Evolutionary conservation across 306 rosid genomes (phyloP).

Genomic region (Lagenaria siceraria): DNA sequence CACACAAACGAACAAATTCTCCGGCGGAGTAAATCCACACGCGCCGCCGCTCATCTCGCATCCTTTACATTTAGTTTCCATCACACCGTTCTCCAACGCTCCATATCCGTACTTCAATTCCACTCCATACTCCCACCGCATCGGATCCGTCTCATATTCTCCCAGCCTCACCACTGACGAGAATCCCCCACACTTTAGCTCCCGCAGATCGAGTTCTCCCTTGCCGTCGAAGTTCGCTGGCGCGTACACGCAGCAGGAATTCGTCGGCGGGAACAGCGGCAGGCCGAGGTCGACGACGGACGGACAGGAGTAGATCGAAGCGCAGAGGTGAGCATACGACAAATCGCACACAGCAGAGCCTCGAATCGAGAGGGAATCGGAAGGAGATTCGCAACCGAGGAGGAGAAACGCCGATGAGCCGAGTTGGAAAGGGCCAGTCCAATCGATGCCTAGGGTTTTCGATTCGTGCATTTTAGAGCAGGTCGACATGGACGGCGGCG

Average conservation of each 20-base stretch:
- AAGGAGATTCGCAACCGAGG: conserved; percentile 34
- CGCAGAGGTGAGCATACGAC: conserved; percentile 41
- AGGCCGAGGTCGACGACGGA: conserved; percentile 28
- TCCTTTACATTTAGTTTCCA: conserved; percentile 24
- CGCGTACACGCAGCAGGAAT: conserved; percentile 54
- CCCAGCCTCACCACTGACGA: conserved; percentile 38
- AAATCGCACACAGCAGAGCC: conserved; percentile 35
- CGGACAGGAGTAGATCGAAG: conserved; percentile 48
- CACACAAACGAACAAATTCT: conserved; percentile 37
- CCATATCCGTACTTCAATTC: conserved; percentile 31
- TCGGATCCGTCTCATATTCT: conserved; percentile 38
- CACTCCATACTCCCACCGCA: conserved; percentile 47
- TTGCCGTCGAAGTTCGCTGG: conserved; percentile 36
- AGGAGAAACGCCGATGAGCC: conserved; percentile 56
- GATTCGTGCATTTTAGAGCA: conserved; percentile 42
- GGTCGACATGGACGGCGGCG: conserved; percentile 46
- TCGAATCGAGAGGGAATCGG: conserved; percentile 23
- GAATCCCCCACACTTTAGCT: conserved; percentile 27
- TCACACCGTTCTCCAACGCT: conserved; percentile 20
- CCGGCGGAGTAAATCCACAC: conserved; percentile 38
- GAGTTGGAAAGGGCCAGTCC: conserved; percentile 47
- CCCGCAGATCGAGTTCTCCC: conserved; percentile 30
- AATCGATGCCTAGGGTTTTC: conserved; percentile 39
- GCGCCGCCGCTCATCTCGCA: conserved; percentile 56
- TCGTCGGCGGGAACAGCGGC: conserved; percentile 39